Percentiles rank a stretch among this genome's conserved stretches.
These are phyloP conservation scores for Raffaelea albimanens DNA, from an alignment of 2,329 filamentous ascomycete genomes.

Conservation along the genomic window DNA sequence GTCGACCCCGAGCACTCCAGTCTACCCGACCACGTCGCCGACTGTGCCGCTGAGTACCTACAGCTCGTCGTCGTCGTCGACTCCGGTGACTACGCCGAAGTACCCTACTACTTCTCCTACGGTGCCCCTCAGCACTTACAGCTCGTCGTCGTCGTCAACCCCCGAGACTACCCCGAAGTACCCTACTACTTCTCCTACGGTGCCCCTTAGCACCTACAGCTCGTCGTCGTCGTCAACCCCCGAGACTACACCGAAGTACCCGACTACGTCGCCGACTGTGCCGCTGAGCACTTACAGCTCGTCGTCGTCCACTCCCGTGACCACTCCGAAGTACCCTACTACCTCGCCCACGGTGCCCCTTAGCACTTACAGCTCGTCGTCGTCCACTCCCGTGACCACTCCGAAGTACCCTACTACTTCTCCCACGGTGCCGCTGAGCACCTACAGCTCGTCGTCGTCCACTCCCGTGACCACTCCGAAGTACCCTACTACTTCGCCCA, in stretches of 20 bases:
- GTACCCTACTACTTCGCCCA: neutral
- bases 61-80: neutral
- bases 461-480: neutral
- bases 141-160: neutral
- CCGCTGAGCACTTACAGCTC: neutral
- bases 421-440: too few species aligned
- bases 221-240: neutral
- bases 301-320: neutral
- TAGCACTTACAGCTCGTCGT: too few species aligned
- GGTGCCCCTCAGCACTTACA: too few species aligned
- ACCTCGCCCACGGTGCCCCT: too few species aligned
- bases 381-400: too few species aligned
- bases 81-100: neutral
- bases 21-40: neutral
- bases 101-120: too few species aligned
- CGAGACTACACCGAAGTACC: neutral
- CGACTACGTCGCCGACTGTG: neutral
- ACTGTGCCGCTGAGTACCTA: neutral
- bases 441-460: too few species aligned
- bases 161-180: neutral
- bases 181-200: neutral
- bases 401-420: too few species aligned
- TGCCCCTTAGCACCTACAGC: neutral
- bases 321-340: neutral
- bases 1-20: neutral